These are phyloP conservation scores for Sonneratia alba DNA, from an alignment of 345 rosid species.

Conservation along the genomic window DNA sequence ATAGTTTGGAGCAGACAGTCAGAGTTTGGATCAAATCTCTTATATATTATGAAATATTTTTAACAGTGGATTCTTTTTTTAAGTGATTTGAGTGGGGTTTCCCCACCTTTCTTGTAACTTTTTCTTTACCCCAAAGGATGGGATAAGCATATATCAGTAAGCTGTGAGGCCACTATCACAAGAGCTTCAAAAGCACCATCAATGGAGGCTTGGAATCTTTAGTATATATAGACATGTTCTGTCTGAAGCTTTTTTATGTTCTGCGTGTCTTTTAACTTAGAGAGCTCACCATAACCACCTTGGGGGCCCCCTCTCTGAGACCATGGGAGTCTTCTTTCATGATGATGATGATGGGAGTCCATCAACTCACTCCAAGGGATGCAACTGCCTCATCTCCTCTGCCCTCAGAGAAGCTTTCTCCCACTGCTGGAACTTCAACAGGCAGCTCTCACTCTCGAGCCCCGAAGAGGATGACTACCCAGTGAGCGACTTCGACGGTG, in stretches of 20 bases:
- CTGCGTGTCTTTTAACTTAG: not conserved
- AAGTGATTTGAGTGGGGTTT: constrained; percentile 3
- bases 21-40: too few species aligned
- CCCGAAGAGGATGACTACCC: constrained; percentile 26
- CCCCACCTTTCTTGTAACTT: constrained; percentile 17
- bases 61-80: not conserved
- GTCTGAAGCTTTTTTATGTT: not conserved
- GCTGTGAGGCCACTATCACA: constrained; percentile 38
- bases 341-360: constrained; percentile 27
- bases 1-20: too few species aligned
- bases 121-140: constrained; percentile 56
- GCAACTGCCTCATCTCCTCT: constrained; percentile 33
- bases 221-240: not conserved
- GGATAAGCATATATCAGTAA: constrained; percentile 17
- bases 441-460: constrained; percentile 24
- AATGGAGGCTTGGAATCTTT: constrained; percentile 2
- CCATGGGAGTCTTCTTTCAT: constrained; percentile 50
- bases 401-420: constrained; percentile 48
- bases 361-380: constrained; percentile 25
- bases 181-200: constrained; percentile 10
- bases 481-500: constrained; percentile 28
- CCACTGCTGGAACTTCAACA: constrained; percentile 28
- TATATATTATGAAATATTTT: too few species aligned
- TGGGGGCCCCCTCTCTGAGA: not conserved
- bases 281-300: not conserved